phyloP scores from a whole-genome alignment of 2,329 filamentous ascomycete species.

The Dothiorella sarmentorum region DNA sequence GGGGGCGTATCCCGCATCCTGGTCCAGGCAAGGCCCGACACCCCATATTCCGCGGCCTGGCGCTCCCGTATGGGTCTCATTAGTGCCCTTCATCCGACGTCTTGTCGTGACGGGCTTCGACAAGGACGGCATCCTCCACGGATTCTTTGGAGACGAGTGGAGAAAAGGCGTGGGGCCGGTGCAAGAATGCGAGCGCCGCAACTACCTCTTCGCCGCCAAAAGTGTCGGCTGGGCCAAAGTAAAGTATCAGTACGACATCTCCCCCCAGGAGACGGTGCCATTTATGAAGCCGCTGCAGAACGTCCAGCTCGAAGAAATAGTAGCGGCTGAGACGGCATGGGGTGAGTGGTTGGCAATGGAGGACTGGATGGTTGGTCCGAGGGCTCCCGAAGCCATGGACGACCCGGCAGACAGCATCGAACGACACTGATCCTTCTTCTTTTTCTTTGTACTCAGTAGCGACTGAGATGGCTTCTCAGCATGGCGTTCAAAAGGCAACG shows the following conservation, averaged over 20 bases:
- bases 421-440: neutral
- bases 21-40: slow-evolving; percentile 42
- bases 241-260: slow-evolving; percentile 88
- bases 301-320: slow-evolving; percentile 74
- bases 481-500: slow-evolving; percentile 10
- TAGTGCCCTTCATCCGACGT: slow-evolving; percentile 86
- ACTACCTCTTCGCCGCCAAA: slow-evolving; percentile 94
- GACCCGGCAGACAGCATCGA: slow-evolving; percentile 20
- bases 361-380: slow-evolving; percentile 94
- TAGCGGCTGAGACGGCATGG: slow-evolving; percentile 79
- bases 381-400: slow-evolving; percentile 56
- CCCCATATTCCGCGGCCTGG: slow-evolving; percentile 36
- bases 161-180: slow-evolving; percentile 71
- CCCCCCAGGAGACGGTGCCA: slow-evolving; percentile 75
- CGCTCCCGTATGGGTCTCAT: slow-evolving; percentile 54
- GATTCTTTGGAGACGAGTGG: slow-evolving; percentile 98
- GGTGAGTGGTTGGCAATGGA: slow-evolving; percentile 96
- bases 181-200: slow-evolving; percentile 84
- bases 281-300: slow-evolving; percentile 81
- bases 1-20: slow-evolving; percentile 28
- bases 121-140: slow-evolving; percentile 78
- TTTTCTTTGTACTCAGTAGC: neutral
- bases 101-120: slow-evolving; percentile 92
- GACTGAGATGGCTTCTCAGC: slow-evolving; percentile 3
- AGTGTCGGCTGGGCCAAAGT: slow-evolving; percentile 85